A percentile compares a stretch with the other conserved stretches of the same genome.
Conservation (phyloP, 257 asterid genomes). For the Solanum sitiens region DNA sequence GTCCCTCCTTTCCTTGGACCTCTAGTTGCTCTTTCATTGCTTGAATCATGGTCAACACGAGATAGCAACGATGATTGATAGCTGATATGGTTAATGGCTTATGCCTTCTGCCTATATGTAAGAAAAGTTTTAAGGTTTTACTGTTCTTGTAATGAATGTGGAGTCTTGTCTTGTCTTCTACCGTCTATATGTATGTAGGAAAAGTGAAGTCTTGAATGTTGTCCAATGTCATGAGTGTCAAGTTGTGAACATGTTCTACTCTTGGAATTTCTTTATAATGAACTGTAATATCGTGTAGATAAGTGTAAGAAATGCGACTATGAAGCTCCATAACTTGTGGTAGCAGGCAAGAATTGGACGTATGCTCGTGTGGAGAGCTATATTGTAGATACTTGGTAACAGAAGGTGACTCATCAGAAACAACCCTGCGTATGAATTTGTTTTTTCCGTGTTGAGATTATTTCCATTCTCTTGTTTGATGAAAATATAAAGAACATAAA, state of each 20-base stretch:
- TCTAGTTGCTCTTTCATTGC: constrained; percentile 40
- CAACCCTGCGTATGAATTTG: constrained; percentile 38
- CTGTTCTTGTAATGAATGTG: not conserved
- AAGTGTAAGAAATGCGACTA: constrained; percentile 24
- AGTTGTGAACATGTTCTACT: not conserved
- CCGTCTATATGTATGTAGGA: not conserved
- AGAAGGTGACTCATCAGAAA: constrained; percentile 40
- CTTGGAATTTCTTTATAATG: constrained; percentile 19
- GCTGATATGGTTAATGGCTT: not conserved
- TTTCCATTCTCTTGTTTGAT: not conserved
- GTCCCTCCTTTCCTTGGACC: constrained; percentile 59
- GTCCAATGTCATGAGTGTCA: not conserved
- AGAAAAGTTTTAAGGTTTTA: not conserved
- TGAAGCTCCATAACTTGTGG: constrained; percentile 30
- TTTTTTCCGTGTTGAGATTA: not conserved
- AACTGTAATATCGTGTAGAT: constrained; percentile 23
- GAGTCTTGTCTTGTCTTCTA: not conserved
- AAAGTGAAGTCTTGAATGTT: not conserved
- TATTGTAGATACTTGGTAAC: constrained; percentile 25
- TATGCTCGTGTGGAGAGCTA: constrained; percentile 25
- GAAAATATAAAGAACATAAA: not conserved
- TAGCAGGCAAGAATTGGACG: constrained; percentile 49
- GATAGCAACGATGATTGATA: constrained; percentile 38
- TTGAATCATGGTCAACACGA: constrained; percentile 32
- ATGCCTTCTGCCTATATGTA: not conserved